phyloP scores from a whole-genome alignment of 2,329 filamentous ascomycete genomes.

The Sclerotinia sclerotiorum region DNA sequence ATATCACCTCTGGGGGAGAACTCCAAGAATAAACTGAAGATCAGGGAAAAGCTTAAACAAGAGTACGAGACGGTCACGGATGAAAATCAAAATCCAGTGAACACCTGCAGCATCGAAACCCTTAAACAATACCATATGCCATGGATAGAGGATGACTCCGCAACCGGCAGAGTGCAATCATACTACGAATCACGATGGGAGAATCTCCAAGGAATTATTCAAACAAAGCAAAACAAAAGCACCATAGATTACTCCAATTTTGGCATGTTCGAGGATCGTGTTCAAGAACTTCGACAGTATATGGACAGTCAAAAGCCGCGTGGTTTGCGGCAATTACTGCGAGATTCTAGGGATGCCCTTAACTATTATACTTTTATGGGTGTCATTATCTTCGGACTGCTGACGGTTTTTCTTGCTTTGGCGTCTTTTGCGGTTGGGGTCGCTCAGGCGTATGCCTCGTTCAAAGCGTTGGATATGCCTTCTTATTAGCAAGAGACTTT shows the following conservation, averaged over 20 bases:
- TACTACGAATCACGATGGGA: slow-evolving; percentile 1
- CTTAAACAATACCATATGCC: slow-evolving; percentile 11
- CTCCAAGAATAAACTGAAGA: neutral
- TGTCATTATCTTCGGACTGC: neutral
- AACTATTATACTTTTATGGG: slow-evolving; percentile 8
- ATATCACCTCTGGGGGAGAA: neutral
- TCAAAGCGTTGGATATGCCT: slow-evolving; percentile 3
- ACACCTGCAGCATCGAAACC: neutral
- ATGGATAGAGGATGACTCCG: slow-evolving; percentile 2
- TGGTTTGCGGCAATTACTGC: neutral
- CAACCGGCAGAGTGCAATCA: neutral
- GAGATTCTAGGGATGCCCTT: slow-evolving; percentile 4
- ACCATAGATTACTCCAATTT: neutral
- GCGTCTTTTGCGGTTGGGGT: neutral
- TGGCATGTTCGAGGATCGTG: slow-evolving; percentile 2
- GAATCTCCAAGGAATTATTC: neutral
- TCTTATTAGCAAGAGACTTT: neutral
- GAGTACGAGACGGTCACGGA: neutral
- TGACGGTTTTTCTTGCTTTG: neutral
- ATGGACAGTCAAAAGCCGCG: neutral
- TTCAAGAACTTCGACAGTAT: neutral
- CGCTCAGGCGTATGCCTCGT: neutral
- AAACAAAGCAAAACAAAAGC: slow-evolving; percentile 3
- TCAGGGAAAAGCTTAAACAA: slow-evolving; percentile 9
- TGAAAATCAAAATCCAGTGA: too few species aligned